phyloP scores from a whole-genome alignment of 305 asterid genomes.

The Lippia alba region DNA sequence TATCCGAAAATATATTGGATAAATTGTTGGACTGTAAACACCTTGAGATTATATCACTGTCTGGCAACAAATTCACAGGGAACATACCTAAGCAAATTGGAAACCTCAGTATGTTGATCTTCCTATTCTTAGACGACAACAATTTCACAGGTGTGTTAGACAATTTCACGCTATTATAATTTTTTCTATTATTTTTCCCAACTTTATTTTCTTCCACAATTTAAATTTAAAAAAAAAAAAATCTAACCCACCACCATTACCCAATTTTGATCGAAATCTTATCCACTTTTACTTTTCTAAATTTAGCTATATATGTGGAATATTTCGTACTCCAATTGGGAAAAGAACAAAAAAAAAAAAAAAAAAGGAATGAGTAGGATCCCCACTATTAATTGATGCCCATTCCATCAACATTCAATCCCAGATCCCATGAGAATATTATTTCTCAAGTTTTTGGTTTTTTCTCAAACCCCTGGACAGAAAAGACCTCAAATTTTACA shows the following conservation, averaged over 20 bases:
- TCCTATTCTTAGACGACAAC: slow-evolving; percentile 11
- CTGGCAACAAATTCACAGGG: too few relatives aligned
- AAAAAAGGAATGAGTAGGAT: slow-evolving; percentile 37
- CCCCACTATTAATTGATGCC: slow-evolving; percentile 34
- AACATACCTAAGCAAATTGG: too few relatives aligned
- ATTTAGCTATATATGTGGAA: slow-evolving; percentile 12
- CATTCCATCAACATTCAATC: slow-evolving; percentile 33
- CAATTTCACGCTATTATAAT: too few relatives aligned
- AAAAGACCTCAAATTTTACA: slow-evolving; percentile 17
- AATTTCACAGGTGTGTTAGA: too few relatives aligned
- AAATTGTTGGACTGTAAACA: too few relatives aligned
- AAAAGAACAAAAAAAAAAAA: neutral
- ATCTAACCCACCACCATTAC: too few relatives aligned
- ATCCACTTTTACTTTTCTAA: slow-evolving; percentile 7
- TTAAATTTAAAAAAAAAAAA: too few relatives aligned
- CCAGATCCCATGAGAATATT: slow-evolving; percentile 42
- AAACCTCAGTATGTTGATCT: neutral
- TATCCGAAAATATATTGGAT: too few relatives aligned
- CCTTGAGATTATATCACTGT: too few relatives aligned
- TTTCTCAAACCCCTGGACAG: slow-evolving; percentile 31
- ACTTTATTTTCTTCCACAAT: too few relatives aligned
- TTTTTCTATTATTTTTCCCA: too few relatives aligned
- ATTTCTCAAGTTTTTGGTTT: slow-evolving; percentile 38
- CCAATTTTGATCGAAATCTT: neutral
- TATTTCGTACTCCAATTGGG: slow-evolving; percentile 1